phyloP scores from a whole-genome alignment of 1,139 yeast species.

The Wickerhamomyces sp. region DNA sequence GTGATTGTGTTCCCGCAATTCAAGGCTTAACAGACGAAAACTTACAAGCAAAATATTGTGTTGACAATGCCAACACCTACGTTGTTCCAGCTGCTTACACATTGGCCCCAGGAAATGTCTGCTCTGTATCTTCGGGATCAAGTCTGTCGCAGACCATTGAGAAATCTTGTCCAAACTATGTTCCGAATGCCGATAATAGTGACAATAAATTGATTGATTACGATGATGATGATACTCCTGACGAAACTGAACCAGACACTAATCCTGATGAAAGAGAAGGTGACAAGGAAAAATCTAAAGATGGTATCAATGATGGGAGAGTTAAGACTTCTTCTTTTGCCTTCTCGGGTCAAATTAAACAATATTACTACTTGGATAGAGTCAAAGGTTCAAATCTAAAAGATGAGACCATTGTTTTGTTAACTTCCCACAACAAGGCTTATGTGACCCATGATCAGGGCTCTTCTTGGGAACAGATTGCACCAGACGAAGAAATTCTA shows the following conservation, averaged over 20 bases:
- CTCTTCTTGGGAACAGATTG: conserved; percentile 48
- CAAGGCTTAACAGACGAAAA: conserved; percentile 22
- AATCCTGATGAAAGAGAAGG: conserved; percentile 38
- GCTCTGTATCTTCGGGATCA: conserved; percentile 19
- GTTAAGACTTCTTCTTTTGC: conserved; percentile 29
- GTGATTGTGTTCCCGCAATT: conserved; percentile 50
- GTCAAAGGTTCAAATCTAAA: conserved; percentile 32
- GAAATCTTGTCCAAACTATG: conserved; percentile 17
- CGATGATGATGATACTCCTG: conserved; percentile 34
- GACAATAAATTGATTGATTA: conserved; percentile 18
- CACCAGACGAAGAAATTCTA: conserved; percentile 44
- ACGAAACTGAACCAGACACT: conserved; percentile 29
- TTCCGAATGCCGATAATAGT: conserved; percentile 5
- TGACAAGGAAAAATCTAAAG: conserved; percentile 26
- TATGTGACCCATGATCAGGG: conserved; percentile 78
- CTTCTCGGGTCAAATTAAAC: conserved; percentile 40
- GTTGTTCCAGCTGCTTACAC: conserved; percentile 18
- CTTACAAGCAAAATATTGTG: conserved; percentile 29
- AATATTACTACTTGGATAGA: conserved; percentile 44
- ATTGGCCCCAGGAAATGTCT: conserved; percentile 42
- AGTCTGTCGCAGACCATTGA: conserved; percentile 7
- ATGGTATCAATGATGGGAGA: conserved; percentile 32
- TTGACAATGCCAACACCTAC: conserved; percentile 14
- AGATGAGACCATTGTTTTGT: conserved; percentile 45
- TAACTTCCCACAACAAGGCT: conserved; percentile 38